A percentile compares a stretch with the other conserved stretches of the same genome.
Evolutionary conservation across 345 rosid species (phyloP).

Genomic region (Punica granatum): DNA sequence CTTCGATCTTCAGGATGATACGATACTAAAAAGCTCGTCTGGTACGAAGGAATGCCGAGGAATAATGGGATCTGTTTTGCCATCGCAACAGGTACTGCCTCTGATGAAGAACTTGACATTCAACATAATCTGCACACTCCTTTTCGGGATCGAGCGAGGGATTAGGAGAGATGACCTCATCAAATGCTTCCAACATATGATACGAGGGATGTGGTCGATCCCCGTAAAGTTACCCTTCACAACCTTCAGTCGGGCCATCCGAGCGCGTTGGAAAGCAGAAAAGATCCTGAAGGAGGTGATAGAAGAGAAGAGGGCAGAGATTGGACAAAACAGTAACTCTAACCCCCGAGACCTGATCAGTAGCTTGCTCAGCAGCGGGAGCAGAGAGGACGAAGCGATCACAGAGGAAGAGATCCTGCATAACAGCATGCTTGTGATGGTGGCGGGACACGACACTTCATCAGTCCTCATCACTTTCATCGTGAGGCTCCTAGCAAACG

Average conservation of each 20-base stretch:
- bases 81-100: conserved; percentile 33
- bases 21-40: neutral
- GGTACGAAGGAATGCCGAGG: neutral
- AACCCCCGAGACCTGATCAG: conserved; percentile 37
- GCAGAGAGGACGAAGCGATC: conserved; percentile 15
- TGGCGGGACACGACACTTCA: conserved; percentile 54
- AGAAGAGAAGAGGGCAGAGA: conserved; percentile 26
- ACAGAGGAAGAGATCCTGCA: conserved; percentile 45
- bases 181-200: conserved; percentile 24
- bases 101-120: conserved; percentile 43
- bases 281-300: conserved; percentile 25
- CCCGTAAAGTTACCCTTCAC: conserved; percentile 48
- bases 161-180: conserved; percentile 21
- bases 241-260: conserved; percentile 31
- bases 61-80: too few relatives aligned
- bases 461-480: conserved; percentile 39
- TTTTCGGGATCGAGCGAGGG: conserved; percentile 38
- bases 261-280: conserved; percentile 26
- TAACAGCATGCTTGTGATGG: conserved; percentile 43
- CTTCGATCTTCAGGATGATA: neutral
- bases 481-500: conserved; percentile 30
- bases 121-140: conserved; percentile 38
- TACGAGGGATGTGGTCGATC: conserved; percentile 40
- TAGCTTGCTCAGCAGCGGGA: conserved; percentile 21
- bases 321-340: conserved; percentile 20